Percentiles rank a stretch among this genome's conserved stretches.
Conservation (phyloP, 2,329 filamentous ascomycete genomes). For the Pseudocercospora pini-densiflorae region DNA sequence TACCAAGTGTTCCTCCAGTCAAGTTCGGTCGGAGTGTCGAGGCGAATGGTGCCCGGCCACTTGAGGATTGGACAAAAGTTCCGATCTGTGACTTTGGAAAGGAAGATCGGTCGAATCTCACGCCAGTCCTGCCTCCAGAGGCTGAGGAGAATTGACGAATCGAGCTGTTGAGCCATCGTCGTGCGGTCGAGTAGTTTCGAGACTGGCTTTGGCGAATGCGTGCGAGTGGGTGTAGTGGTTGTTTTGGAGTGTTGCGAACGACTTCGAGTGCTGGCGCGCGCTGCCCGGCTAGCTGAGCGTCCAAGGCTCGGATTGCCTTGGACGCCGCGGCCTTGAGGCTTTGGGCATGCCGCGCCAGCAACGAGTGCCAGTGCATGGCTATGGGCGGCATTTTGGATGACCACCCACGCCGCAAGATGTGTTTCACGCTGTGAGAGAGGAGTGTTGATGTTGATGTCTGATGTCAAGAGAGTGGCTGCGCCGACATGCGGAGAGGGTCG, state of each 20-base stretch:
- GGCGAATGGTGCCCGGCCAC: constrained; percentile 82
- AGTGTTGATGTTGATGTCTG: constrained; percentile 17
- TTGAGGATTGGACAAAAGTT: constrained; percentile 63
- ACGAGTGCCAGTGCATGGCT: constrained; percentile 42
- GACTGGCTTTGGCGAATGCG: constrained; percentile 67
- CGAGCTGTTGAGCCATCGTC: constrained; percentile 49
- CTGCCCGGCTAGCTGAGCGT: constrained; percentile 41
- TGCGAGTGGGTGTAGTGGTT: constrained; percentile 65
- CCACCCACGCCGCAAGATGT: not conserved
- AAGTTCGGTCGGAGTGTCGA: constrained; percentile 88
- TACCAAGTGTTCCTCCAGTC: constrained; percentile 81
- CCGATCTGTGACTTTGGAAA: constrained; percentile 63
- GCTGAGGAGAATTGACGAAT: constrained; percentile 59
- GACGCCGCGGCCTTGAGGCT: constrained; percentile 37
- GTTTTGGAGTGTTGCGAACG: constrained; percentile 59
- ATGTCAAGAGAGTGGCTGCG: constrained; percentile 3
- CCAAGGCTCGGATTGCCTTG: constrained; percentile 35
- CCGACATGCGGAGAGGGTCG: not conserved
- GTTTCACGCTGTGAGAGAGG: constrained; percentile 21
- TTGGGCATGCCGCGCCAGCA: constrained; percentile 41
- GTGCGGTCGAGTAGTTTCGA: constrained; percentile 64
- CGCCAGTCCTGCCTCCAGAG: constrained; percentile 39
- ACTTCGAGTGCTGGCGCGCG: constrained; percentile 57
- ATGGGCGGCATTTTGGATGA: constrained; percentile 42
- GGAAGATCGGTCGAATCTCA: constrained; percentile 55